Base-by-base conservation (phyloP, 257 asterid species). In the Scutellaria baicalensis region DNA sequence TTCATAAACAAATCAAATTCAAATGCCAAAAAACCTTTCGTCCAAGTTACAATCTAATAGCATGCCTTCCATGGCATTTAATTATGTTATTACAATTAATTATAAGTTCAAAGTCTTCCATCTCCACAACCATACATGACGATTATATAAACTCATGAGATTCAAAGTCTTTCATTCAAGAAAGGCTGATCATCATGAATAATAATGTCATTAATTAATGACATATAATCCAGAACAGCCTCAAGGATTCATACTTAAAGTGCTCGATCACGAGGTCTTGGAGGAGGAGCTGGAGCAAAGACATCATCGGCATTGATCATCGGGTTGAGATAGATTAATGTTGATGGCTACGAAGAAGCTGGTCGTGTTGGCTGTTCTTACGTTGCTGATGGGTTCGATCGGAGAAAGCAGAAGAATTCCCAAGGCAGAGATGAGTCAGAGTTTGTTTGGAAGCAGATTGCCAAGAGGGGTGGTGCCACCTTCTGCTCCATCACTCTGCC, bases 381-480 rank as follows among this genome's bases (percentile, higher is more conserved):
- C 78, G 38, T 18, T 47, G 38, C 14, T 47, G 38, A 72, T 61
- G 77, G 75, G 13, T 57, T 57, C 70, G 35, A 71, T 6, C 7
- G 87, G 82, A 49, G 79, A 81, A 39, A 43, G 85, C 70, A 27
- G 51, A 36, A 77, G 95, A 51, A 38, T 47, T 1, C 73, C 67
- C 71, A 75, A 54, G 56, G 62, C 20, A 40, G 55, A 66, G 54
- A 71, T 45, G 44, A 59, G 56, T 18, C 33, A 44, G 3, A 68
- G 57, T 6, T 77, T 86, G 57, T 48, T 81, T n/a, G 66, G 23
- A 57, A 78, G 59, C 21, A 79, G 77, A 63, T 78, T 89, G 16
- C 93, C 93, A 17, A 77, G 85, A 74, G 96, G 91, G 68, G 84
- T 78, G 3, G 93, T 83, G 71, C 93, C 96, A 1, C 91, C 96